A percentile compares a stretch with the other conserved stretches of the same genome.
Conservation (phyloP, 495 filamentous ascomycete species). For the Neurospora pannonica region DNA sequence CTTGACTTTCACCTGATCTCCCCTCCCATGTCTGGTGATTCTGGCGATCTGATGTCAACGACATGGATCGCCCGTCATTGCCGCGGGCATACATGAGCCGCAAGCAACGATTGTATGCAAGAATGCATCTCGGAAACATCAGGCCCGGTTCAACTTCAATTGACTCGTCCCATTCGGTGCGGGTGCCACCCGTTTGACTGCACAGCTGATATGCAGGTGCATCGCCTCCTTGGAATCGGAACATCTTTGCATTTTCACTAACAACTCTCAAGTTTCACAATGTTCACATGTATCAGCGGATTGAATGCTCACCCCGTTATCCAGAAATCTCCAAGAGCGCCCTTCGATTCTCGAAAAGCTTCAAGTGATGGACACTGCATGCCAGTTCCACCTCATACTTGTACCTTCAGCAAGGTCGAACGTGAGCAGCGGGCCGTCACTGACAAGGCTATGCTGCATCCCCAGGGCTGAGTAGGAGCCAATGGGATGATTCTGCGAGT, state of each 20-base stretch:
- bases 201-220: neutral
- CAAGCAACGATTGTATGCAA: neutral
- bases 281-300: neutral
- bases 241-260: neutral
- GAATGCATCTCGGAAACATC: neutral
- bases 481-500: neutral
- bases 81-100: neutral
- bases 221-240: neutral
- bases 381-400: neutral
- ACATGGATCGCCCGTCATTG: neutral
- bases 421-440: neutral
- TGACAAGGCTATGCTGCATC: neutral
- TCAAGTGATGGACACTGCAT: neutral
- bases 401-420: neutral
- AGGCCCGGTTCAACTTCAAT: neutral
- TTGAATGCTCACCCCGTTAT: no score
- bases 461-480: neutral
- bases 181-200: neutral
- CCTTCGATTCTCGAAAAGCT: neutral
- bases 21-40: neutral
- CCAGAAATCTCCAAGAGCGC: neutral
- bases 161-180: neutral
- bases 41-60: neutral
- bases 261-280: neutral
- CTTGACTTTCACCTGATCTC: neutral